Evolutionary conservation across 2,329 filamentous ascomycete genomes (phyloP), one percentile per base, ranked within the genome.

Genomic region (Xylaria sp.): DNA sequence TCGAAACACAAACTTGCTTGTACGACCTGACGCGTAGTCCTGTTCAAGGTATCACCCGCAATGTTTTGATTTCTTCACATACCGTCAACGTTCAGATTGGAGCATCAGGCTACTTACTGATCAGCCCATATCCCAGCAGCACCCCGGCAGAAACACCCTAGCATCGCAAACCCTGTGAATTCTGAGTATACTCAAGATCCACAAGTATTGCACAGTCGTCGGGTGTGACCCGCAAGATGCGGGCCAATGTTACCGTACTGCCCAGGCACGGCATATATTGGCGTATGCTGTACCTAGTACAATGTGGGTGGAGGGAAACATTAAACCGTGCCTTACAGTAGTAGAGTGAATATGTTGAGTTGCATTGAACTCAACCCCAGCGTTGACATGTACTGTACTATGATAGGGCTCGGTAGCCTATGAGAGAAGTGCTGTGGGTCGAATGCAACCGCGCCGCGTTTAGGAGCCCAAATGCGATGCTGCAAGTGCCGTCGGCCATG

Each of bases 161-260:
- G 56, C 56, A 46, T 25, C 12, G 32, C 37, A 57, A n/a, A n/a
- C 23, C 25, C 46, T 58, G 39, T 44, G 32, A 20, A 15, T 18
- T 4, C n/a, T 13, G 28, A 28, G 28, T 28, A 39, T 34, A 55
- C 13, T 37, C 37, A n/a, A 50, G 67, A 34, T 55, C 67, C 63
- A 63, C 52, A 37, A 20, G 39, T 20, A 59, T 44, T 48, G 54
- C 39, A 55, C 50, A 50, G 57, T 23, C 48, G 62, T 65, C 63
- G 66, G 63, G 25, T 66, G 39, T 48, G 55, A 64, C 50, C 60
- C 58, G 68, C 63, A 37, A 52, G 59, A 70, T 61, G 68, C 60
- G 63, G 59, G 63, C 37, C 32, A 70, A 60, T 56, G 64, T 48
- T 58, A 28, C 56, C 12, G 28, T 59, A 48, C 10, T 28, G 28